These are phyloP conservation scores for Yarrowia sp. DNA, from an alignment of 805 yeast species.

Conservation along the genomic window DNA sequence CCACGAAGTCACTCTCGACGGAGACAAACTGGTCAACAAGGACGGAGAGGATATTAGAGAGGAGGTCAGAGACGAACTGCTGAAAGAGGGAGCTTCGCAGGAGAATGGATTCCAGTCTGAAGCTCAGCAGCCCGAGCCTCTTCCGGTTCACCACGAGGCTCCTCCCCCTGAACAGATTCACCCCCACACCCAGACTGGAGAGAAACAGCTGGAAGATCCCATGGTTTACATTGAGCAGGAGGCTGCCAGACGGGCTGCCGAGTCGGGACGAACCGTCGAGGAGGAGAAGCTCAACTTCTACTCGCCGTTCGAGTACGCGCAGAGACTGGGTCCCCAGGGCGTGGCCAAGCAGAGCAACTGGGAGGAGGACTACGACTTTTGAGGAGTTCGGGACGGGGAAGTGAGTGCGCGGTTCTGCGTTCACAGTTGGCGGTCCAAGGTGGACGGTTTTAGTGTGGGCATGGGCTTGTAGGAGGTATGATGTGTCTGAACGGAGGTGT, in stretches of 20 bases:
- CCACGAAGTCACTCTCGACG: constrained; percentile 44
- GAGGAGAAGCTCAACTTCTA: constrained; percentile 31
- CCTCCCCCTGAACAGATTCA: constrained; percentile 24
- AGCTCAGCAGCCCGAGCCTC: constrained; percentile 6
- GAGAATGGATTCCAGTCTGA: constrained; percentile 25
- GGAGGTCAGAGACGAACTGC: constrained; percentile 17
- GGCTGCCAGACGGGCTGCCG: constrained; percentile 38
- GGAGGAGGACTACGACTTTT: constrained; percentile 44
- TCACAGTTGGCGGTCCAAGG: constrained; percentile 10
- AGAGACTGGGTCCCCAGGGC: constrained; percentile 41
- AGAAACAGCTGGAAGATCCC: constrained; percentile 42
- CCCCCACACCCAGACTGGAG: constrained; percentile 14
- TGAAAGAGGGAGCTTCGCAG: constrained; percentile 27
- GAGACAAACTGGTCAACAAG: constrained; percentile 44
- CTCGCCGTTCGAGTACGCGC: constrained; percentile 43
- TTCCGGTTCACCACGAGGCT: constrained; percentile 11
- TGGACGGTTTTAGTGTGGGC: not conserved
- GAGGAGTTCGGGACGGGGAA: constrained; percentile 31
- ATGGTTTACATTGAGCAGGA: constrained; percentile 41
- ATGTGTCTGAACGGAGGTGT: too few relatives aligned
- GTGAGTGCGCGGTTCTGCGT: constrained; percentile 36
- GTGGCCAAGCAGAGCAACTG: constrained; percentile 41
- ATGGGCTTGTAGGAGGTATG: too few relatives aligned
- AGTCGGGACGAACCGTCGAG: constrained; percentile 26
- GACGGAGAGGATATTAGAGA: constrained; percentile 42